Percentiles rank a stretch among this genome's conserved stretches.
These are phyloP conservation scores for Wickerhamomyces sp. DNA, from an alignment of 1,139 yeast species.

Conservation along the genomic window DNA sequence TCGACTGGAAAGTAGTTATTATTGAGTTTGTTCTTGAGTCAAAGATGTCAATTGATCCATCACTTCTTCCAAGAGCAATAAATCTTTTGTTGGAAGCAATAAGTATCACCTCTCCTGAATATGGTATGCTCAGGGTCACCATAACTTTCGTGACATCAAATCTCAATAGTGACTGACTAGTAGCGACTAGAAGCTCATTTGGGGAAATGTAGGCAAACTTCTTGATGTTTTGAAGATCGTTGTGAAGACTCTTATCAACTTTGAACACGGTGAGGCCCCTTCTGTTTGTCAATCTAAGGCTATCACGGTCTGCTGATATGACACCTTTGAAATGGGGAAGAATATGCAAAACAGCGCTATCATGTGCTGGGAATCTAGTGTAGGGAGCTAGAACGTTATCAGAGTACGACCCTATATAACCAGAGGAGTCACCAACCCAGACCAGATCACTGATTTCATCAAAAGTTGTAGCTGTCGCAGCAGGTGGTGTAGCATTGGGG, in stretches of 20 bases:
- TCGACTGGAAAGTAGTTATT: constrained; percentile 63
- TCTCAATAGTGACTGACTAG: constrained; percentile 38
- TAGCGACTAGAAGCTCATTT: constrained; percentile 31
- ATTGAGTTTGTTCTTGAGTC: constrained; percentile 59
- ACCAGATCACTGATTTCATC: constrained; percentile 69
- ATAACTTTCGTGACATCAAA: constrained; percentile 53
- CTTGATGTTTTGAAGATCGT: constrained; percentile 29
- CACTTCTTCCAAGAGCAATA: constrained; percentile 59
- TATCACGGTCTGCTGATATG: constrained; percentile 47
- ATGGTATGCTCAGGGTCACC: constrained; percentile 31
- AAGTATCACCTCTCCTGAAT: constrained; percentile 35
- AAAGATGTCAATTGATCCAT: constrained; percentile 72
- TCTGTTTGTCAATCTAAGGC: constrained; percentile 51
- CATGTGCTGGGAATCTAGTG: constrained; percentile 46
- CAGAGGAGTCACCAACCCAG: constrained; percentile 76
- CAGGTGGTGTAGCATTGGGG: constrained; percentile 9
- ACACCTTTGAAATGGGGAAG: constrained; percentile 54
- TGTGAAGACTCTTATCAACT: constrained; percentile 30
- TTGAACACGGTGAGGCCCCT: constrained; percentile 47
- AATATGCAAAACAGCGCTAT: constrained; percentile 42
- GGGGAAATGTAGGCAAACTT: constrained; percentile 31
- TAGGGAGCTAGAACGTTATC: constrained; percentile 38
- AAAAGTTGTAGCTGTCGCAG: constrained; percentile 35
- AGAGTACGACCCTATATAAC: constrained; percentile 43
- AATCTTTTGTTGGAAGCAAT: constrained; percentile 39